Evolutionary conservation across 148 eudicot species (phyloP).

Genomic region (Camellia granthamiana): DNA sequence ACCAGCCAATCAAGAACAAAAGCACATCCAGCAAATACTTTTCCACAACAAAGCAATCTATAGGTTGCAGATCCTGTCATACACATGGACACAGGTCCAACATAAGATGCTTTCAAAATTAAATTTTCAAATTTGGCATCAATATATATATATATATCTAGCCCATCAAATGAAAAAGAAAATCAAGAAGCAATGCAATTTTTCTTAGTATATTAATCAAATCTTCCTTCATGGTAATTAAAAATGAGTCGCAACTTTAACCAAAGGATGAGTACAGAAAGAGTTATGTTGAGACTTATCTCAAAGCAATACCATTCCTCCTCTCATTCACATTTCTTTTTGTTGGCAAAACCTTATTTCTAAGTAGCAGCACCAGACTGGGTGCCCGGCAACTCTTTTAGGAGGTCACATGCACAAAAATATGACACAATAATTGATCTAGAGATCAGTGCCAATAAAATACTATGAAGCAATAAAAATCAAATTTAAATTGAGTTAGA

Average conservation of each 20-base stretch:
- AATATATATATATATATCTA: too few relatives aligned
- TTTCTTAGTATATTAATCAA: too few relatives aligned
- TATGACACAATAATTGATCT: neutral
- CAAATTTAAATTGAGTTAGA: neutral
- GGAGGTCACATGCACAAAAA: neutral
- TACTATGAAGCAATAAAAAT: neutral
- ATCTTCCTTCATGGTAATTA: too few relatives aligned
- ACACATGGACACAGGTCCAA: too few relatives aligned
- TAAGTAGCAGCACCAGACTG: neutral
- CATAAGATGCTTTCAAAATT: too few relatives aligned
- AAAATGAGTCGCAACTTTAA: neutral
- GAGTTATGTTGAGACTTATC: neutral
- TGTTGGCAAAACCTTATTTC: neutral
- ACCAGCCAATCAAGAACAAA: too few relatives aligned
- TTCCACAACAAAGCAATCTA: too few relatives aligned
- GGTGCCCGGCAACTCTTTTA: neutral
- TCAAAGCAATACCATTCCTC: neutral
- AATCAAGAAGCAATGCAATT: too few relatives aligned
- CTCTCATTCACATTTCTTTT: neutral
- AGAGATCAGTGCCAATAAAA: neutral
- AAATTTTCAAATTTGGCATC: too few relatives aligned
- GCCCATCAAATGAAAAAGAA: too few relatives aligned
- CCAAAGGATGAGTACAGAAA: neutral
- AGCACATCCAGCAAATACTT: too few relatives aligned
- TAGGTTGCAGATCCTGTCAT: too few relatives aligned